phyloP scores from a whole-genome alignment of 257 asterid genomes.

The Solanum clarkiae region DNA sequence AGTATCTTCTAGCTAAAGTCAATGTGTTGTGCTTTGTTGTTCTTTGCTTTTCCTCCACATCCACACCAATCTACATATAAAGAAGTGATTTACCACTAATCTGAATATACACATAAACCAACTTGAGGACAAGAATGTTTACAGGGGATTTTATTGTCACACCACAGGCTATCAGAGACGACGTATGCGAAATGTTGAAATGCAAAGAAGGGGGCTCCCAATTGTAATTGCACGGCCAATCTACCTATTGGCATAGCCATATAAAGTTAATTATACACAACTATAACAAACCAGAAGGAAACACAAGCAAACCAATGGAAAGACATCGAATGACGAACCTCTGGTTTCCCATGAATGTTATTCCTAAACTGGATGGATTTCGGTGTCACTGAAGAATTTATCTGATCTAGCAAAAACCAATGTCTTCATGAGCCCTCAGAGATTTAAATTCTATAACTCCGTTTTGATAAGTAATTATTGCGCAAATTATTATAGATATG shows the following conservation, averaged over 20 bases:
- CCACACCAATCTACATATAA: conserved; percentile 68
- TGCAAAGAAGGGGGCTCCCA: conserved; percentile 48
- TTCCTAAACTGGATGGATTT: conserved; percentile 59
- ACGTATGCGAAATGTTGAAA: conserved; percentile 80
- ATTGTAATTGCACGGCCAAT: conserved; percentile 39
- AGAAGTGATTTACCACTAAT: background rate
- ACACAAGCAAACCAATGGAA: background rate
- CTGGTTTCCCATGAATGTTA: conserved; percentile 77
- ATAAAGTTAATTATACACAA: background rate
- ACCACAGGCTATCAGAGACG: conserved; percentile 89
- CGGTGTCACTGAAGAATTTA: conserved; percentile 45
- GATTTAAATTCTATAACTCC: background rate
- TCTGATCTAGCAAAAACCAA: conserved; percentile 63
- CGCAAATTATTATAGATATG: background rate
- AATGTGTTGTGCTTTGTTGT: conserved; percentile 39
- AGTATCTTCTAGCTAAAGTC: conserved; percentile 69
- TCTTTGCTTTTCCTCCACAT: conserved; percentile 73
- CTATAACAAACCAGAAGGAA: background rate
- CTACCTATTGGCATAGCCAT: conserved; percentile 36
- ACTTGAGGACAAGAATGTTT: conserved; percentile 19
- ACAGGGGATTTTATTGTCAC: conserved; percentile 59
- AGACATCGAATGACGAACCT: conserved; percentile 28
- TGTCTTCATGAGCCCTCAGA: background rate
- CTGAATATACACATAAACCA: background rate
- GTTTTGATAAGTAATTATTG: background rate